phyloP scores from a whole-genome alignment of 192 early-diverging fungal genomes.

The Coemansia sp. region DNA sequence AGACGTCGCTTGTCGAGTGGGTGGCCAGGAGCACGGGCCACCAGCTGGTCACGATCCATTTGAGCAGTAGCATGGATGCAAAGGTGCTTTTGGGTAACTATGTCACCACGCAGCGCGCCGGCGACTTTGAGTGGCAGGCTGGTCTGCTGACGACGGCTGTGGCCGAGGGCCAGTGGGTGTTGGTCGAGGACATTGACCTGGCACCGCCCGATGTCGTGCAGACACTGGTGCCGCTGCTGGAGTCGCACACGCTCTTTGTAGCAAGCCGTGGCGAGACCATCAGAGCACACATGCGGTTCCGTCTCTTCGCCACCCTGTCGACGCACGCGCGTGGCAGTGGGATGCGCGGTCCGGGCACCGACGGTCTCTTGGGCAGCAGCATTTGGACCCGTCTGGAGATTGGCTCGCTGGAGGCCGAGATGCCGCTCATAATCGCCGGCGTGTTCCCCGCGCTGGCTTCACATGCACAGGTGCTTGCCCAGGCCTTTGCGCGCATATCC shows the following conservation, averaged over 20 bases:
- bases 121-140: conserved; percentile 92
- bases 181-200: conserved; percentile 96
- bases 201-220: conserved; percentile 93
- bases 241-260: conserved; percentile 86
- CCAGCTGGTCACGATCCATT: conserved; percentile 86
- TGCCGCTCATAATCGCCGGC: conserved; percentile 24
- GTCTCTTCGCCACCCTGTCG: conserved; percentile 85
- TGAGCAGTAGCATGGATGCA: conserved; percentile 94
- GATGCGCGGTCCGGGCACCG: conserved; percentile 37
- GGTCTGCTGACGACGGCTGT: conserved; percentile 94
- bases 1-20: conserved; percentile 88
- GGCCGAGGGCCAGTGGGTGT: conserved; percentile 83
- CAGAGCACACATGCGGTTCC: conserved; percentile 78
- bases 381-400: conserved; percentile 82
- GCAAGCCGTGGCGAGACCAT: conserved; percentile 85
- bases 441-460: conserved; percentile 43
- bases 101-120: conserved; percentile 85
- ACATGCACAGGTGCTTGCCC: conserved; percentile 57
- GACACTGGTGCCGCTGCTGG: conserved; percentile 86
- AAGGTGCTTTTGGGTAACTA: conserved; percentile 96
- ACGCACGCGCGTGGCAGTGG: conserved; percentile 43
- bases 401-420: conserved; percentile 51
- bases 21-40: conserved; percentile 72
- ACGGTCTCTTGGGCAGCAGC: conserved; percentile 50
- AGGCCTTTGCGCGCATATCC: conserved; percentile 48